These are phyloP conservation scores for Dactylellina leptospora DNA, from an alignment of 2,329 filamentous ascomycete species.

Conservation along the genomic window DNA sequence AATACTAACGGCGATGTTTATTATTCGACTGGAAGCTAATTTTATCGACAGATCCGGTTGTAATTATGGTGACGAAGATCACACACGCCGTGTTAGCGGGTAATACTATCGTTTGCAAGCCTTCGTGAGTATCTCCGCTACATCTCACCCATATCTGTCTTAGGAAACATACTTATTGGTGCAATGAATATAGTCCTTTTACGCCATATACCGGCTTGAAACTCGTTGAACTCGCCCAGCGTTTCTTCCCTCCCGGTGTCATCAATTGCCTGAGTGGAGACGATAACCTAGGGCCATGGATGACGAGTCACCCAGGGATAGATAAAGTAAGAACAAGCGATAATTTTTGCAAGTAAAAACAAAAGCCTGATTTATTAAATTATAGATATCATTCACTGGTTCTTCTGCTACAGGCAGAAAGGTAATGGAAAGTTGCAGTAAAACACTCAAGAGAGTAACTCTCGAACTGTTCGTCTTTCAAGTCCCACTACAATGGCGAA, in stretches of 20 bases:
- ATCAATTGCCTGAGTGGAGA: constrained; percentile 70
- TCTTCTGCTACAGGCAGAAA: constrained; percentile 70
- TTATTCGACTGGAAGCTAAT: background rate
- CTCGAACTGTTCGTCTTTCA: constrained; percentile 64
- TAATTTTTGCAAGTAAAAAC: background rate
- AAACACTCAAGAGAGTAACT: constrained; percentile 70
- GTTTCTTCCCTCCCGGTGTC: constrained; percentile 71
- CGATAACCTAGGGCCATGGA: constrained; percentile 68
- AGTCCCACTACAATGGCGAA: background rate
- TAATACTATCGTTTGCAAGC: constrained; percentile 68
- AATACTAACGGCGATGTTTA: background rate
- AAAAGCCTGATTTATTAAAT: background rate
- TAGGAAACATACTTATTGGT: constrained; percentile 52
- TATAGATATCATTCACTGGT: constrained; percentile 67
- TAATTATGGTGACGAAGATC: constrained; percentile 66
- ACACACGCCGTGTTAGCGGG: constrained; percentile 68
- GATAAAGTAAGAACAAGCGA: constrained; percentile 65
- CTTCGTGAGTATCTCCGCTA: constrained; percentile 60
- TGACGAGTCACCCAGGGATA: constrained; percentile 69
- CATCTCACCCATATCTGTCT: constrained; percentile 2
- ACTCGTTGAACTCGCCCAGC: constrained; percentile 68
- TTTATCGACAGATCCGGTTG: constrained; percentile 62
- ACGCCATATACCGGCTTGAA: constrained; percentile 70
- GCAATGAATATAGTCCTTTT: constrained; percentile 61
- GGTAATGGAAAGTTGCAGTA: constrained; percentile 68